Base-by-base conservation (phyloP, 768 basidiomycete species). In the Cystobasidium ongulense region DNA sequence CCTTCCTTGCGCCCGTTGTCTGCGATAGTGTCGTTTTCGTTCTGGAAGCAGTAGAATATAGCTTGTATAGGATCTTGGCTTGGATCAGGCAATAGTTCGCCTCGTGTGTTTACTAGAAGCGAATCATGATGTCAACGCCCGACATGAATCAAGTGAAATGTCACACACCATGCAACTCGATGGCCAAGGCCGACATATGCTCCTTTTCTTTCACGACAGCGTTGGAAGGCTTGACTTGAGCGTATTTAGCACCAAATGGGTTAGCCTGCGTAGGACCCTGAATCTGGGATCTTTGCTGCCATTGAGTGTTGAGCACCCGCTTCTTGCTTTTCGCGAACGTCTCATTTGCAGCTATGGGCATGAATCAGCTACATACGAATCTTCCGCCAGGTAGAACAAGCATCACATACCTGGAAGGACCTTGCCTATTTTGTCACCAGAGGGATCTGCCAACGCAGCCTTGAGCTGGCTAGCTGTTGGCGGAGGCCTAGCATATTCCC, bases 81-180 rank as follows among this genome's bases (percentile, higher is more conserved):
- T 0, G 90, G 85, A 80, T 91, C 84, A 0, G 92, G 89, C 13
- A 87, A 82, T 36, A 85, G 84, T 17, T 84, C 83, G 25, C 82
- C 86, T 29, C 83, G 82, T 0, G 90, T 77, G 59, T 77, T 75
- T 68, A 76, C 80, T 80, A 63, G 15, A 21, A 31, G 29, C 11
- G 61, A 2, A 27, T 0, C 23, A 23, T 27, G 31, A 52, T 27
- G 31, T n/a, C n/a, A 41, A 13, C 23, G 10, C 15, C 23, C 23
- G 53, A 52, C 31, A 39, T 63, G 23, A 3, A 17, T 13, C 29
- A 21, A 7, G 36, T n/a, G 35, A 43, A 41, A 43, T 38, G 66
- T 3, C n/a, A 79, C 87, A 72, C 71, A 91, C 94, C 90, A 77
- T 94, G 91, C 1, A 93, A 82, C 80, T 99, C 96, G 52, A 97